Evolutionary conservation across 1,139 yeast species (phyloP), one percentile per base, ranked within the genome.

Genomic region (Candida frijolesensis): DNA sequence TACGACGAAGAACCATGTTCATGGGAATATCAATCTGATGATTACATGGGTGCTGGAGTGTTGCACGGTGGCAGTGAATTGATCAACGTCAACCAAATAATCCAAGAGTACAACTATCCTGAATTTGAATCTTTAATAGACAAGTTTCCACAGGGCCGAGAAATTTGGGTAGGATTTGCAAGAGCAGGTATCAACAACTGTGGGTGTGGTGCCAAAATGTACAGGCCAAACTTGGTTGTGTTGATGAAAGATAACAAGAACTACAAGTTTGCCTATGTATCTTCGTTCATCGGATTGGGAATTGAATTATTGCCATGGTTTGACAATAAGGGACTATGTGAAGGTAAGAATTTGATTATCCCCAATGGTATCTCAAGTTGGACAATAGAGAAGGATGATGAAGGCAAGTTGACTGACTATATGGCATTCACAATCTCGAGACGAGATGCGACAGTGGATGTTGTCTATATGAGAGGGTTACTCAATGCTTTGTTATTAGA

Each of bases 101-200:
- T 59, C 41, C 54, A 39, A 25, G 52, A 51, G 14, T 43, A 51
- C 42, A 38, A 30, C 4, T 33, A 30, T 16, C 39, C 38, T 14
- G 32, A 38, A 44, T 12, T 49, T 29, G 22, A 50, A 38, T 30
- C 18, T 49, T 6, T 52, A 57, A 42, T 18, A 42, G 38, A 33
- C 10, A 45, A 10, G 43, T 51, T 18, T 42, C 52, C 2, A 10
- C 45, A 42, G 8, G 38, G 37, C 66, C 64, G 73, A 42, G 79
- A 79, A 54, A 67, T 78, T 54, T 80, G 83, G 83, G 60, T 79
- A 15, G 81, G 82, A 0, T 75, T 79, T 55, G 80, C 80, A 1
- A 67, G 82, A 51, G 73, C 81, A 2, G 80, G 80, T 78, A 55
- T 57, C 78, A n/a, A 65, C 65, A 35, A 55, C 62, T 79, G 83